Evolutionary conservation across 495 filamentous ascomycete genomes (phyloP).

Genomic region (Ramalina peruviana): DNA sequence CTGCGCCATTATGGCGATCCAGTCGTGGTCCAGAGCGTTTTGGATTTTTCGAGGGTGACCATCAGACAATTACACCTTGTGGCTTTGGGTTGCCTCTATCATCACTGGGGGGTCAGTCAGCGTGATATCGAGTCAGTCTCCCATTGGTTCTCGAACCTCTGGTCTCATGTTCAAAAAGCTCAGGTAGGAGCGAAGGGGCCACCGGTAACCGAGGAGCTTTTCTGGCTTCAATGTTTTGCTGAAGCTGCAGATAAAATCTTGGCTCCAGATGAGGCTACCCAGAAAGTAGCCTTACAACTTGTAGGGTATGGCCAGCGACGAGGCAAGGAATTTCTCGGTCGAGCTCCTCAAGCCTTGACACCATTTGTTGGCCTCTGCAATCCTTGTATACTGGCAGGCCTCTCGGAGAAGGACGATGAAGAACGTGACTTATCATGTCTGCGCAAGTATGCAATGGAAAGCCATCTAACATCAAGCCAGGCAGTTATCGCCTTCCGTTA

Average conservation of each 20-base stretch:
- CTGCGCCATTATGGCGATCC: constrained; percentile 24
- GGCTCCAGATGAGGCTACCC: neutral
- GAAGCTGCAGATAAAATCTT: constrained; percentile 3
- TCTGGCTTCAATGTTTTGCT: neutral
- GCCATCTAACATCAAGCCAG: neutral
- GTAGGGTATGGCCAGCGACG: neutral
- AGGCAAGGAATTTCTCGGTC: neutral
- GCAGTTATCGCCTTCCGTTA: neutral
- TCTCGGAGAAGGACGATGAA: neutral
- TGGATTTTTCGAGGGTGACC: constrained; percentile 8
- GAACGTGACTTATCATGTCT: constrained; percentile 3
- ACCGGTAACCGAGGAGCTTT: neutral
- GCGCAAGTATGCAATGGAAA: neutral
- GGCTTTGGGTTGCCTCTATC: constrained; percentile 1
- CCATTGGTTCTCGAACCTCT: neutral
- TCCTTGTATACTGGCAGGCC: neutral
- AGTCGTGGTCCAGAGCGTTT: neutral
- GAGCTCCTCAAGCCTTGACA: neutral
- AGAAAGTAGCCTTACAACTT: neutral
- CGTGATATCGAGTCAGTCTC: neutral
- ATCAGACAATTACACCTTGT: constrained; percentile 1
- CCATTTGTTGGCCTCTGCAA: constrained; percentile 1
- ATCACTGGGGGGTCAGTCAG: neutral
- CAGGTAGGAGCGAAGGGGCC: neutral
- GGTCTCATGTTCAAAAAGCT: neutral